phyloP scores from a whole-genome alignment of 495 filamentous ascomycete species.

The Aspergillus incahuasiensis region DNA sequence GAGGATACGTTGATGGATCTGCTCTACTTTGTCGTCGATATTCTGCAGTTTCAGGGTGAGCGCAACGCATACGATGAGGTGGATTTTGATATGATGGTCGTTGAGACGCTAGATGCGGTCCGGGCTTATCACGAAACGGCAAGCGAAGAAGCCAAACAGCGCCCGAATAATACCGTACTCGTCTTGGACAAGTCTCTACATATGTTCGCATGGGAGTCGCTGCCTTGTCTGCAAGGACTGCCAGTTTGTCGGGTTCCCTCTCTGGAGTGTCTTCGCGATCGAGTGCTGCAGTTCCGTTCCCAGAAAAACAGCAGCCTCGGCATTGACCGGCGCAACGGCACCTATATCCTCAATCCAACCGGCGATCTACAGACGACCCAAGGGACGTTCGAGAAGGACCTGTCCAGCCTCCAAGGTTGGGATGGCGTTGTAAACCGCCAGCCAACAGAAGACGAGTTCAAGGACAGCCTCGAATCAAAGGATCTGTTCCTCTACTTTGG shows the following conservation, averaged over 20 bases:
- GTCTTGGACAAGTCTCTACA: constrained; percentile 91
- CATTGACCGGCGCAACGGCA: constrained; percentile 56
- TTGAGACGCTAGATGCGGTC: constrained; percentile 78
- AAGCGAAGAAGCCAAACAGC: constrained; percentile 47
- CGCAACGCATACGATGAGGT: constrained; percentile 97
- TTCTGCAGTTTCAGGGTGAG: constrained; percentile 94
- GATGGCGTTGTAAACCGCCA: constrained; percentile 56
- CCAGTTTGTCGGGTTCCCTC: constrained; percentile 83
- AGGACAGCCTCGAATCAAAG: constrained; percentile 50
- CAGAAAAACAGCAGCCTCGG: constrained; percentile 31
- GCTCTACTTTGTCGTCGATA: constrained; percentile 93
- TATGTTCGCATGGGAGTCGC: constrained; percentile 89
- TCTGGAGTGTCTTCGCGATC: constrained; percentile 69
- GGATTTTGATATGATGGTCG: constrained; percentile 85
- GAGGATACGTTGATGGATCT: constrained; percentile 85
- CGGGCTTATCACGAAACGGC: constrained; percentile 66
- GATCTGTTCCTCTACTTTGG: constrained; percentile 88
- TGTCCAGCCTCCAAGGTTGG: constrained; percentile 59
- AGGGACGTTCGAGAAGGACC: constrained; percentile 58
- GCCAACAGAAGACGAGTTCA: constrained; percentile 76
- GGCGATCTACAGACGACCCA: constrained; percentile 79
- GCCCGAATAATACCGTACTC: constrained; percentile 79
- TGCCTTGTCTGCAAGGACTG: constrained; percentile 76
- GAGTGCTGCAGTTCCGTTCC: constrained; percentile 50
- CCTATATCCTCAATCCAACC: constrained; percentile 84